These are phyloP conservation scores for Paecilomyces dactylethromorphus DNA, from an alignment of 2,329 filamentous ascomycete genomes.

Conservation along the genomic window DNA sequence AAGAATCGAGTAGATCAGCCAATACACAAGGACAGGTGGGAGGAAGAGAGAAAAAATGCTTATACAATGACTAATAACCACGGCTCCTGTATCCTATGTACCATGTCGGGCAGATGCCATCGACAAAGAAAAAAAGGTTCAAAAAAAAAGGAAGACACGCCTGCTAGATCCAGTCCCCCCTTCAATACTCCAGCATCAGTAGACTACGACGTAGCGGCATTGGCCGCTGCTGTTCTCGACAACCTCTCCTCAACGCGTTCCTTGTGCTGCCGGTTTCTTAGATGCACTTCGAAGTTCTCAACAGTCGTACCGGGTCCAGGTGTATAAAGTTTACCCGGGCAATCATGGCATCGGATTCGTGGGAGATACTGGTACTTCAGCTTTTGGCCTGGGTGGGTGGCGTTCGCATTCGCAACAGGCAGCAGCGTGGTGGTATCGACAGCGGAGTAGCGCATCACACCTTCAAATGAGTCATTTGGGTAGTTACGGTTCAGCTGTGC, in stretches of 20 bases:
- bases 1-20: neutral
- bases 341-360: slow-evolving; percentile 85
- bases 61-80: neutral
- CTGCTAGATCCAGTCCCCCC: neutral
- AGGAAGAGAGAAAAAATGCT: neutral
- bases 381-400: slow-evolving; percentile 50
- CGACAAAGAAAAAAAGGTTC: neutral
- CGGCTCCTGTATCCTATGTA: neutral
- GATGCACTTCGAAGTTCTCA: slow-evolving; percentile 86
- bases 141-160: neutral
- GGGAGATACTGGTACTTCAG: slow-evolving; percentile 79
- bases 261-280: slow-evolving; percentile 76
- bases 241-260: slow-evolving; percentile 58
- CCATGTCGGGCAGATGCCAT: neutral
- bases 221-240: slow-evolving; percentile 15
- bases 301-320: slow-evolving; percentile 79
- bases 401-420: slow-evolving; percentile 50
- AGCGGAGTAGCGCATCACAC: slow-evolving; percentile 81
- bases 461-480: slow-evolving; percentile 78
- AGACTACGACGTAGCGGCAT: neutral
- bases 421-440: slow-evolving; percentile 66
- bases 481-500: slow-evolving; percentile 63
- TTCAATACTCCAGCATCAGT: neutral
- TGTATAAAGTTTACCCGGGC: slow-evolving; percentile 88
- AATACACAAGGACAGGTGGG: neutral